Conservation (phyloP, 139 green algal species). For the Pseudopediastrum boryanum region DNA sequence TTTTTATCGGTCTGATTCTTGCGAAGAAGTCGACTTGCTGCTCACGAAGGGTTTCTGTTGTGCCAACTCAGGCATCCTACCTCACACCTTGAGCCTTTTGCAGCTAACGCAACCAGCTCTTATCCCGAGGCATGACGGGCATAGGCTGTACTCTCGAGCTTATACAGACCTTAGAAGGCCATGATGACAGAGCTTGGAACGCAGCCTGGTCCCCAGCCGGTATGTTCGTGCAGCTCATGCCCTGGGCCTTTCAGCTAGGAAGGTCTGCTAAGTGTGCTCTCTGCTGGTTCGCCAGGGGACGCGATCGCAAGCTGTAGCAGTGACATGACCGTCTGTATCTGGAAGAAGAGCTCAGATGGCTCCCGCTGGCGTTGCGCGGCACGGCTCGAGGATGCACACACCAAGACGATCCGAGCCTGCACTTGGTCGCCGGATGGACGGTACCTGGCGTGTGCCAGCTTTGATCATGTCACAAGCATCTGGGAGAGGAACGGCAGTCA, state of each 20-base stretch:
- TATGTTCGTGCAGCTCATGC: slow-evolving; percentile 35
- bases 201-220: slow-evolving; percentile 85
- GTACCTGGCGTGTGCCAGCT: slow-evolving; percentile 85
- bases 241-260: neutral
- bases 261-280: too few species aligned
- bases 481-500: slow-evolving; percentile 73
- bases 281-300: slow-evolving; percentile 52
- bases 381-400: slow-evolving; percentile 84
- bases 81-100: too few species aligned
- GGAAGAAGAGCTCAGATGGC: slow-evolving; percentile 52
- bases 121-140: too few species aligned
- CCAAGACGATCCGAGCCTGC: slow-evolving; percentile 76
- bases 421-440: slow-evolving; percentile 84
- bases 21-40: too few species aligned
- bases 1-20: too few species aligned
- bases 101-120: too few species aligned
- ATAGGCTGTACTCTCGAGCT: too few species aligned
- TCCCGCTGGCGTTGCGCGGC: slow-evolving; percentile 67
- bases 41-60: too few species aligned
- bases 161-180: slow-evolving; percentile 70
- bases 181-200: slow-evolving; percentile 83
- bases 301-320: slow-evolving; percentile 87
- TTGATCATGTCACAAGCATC: slow-evolving; percentile 87
- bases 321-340: slow-evolving; percentile 92
- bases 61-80: too few species aligned